Evolutionary conservation across 2,329 filamentous ascomycete genomes (phyloP).

Genomic region (Hypoxylon sp.): DNA sequence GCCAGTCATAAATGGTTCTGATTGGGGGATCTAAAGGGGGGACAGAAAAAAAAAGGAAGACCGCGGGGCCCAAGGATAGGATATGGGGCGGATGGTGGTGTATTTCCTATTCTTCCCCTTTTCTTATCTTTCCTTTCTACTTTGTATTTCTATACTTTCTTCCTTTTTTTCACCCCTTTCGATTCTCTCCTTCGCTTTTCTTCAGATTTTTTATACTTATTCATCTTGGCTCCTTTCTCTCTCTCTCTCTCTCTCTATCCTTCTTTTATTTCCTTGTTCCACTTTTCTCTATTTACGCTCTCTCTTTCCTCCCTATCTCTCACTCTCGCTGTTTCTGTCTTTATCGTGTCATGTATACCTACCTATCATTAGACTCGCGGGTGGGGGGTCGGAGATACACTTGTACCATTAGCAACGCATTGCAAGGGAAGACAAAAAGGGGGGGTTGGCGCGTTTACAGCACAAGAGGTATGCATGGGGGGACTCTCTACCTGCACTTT

Average conservation of each 20-base stretch:
- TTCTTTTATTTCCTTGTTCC: conserved; percentile 14
- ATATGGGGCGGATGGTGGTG: conserved; percentile 21
- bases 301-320: conserved; percentile 2
- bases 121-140: conserved; percentile 40
- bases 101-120: conserved; percentile 32
- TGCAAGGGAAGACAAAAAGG: conserved; percentile 35
- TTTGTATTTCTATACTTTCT: conserved; percentile 39
- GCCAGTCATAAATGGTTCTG: conserved; percentile 61
- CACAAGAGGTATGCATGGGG: conserved; percentile 42
- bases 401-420: conserved; percentile 49
- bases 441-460: conserved; percentile 21
- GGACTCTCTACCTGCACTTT: conserved; percentile 38
- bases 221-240: conserved; percentile 9
- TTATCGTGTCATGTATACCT: conserved; percentile 29
- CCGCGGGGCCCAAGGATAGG: conserved; percentile 17
- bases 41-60: conserved; percentile 19
- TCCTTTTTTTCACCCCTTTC: conserved; percentile 23
- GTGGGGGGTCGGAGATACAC: conserved; percentile 36
- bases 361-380: conserved; percentile 35
- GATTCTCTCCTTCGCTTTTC: conserved; percentile 30
- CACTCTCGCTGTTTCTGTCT: conserved; percentile 11
- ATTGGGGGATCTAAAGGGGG: conserved; percentile 7
- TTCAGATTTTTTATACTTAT: conserved; percentile 18
- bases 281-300: conserved; percentile 1
- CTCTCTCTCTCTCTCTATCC: conserved; percentile 5